phyloP scores from a whole-genome alignment of 2,329 filamentous ascomycete species.

The Fusarium subtropicale region DNA sequence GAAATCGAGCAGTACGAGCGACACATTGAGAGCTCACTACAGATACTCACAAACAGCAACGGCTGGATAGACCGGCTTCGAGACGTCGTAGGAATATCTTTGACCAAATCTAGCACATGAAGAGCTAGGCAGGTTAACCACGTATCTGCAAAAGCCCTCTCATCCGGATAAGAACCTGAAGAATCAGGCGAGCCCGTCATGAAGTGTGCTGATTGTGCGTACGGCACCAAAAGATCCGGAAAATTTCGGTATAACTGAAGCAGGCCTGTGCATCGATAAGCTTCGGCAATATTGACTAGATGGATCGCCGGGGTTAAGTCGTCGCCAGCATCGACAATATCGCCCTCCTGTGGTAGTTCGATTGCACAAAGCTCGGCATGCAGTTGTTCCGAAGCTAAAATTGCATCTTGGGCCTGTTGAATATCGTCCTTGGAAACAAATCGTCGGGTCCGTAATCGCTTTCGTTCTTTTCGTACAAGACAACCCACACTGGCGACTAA shows the following conservation, averaged over 20 bases:
- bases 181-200: conserved; percentile 13
- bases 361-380: conserved; percentile 37
- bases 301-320: conserved; percentile 44
- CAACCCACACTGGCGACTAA: conserved; percentile 45
- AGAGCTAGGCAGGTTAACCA: conserved; percentile 59
- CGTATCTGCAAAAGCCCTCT: conserved; percentile 44
- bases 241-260: conserved; percentile 51
- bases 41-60: conserved; percentile 57
- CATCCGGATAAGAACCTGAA: neutral
- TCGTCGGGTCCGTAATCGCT: conserved; percentile 37
- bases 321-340: conserved; percentile 44
- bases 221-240: conserved; percentile 53
- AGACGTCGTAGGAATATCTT: conserved; percentile 57
- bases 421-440: conserved; percentile 45
- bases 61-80: conserved; percentile 59
- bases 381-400: conserved; percentile 32
- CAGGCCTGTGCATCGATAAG: conserved; percentile 46
- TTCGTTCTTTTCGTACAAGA: conserved; percentile 42
- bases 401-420: conserved; percentile 40
- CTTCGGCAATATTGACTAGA: conserved; percentile 45
- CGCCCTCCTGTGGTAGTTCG: conserved; percentile 29
- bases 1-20: conserved; percentile 33
- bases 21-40: conserved; percentile 56
- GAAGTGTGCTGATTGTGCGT: conserved; percentile 23
- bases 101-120: conserved; percentile 57